Evolutionary conservation across 2,329 filamentous ascomycete genomes (phyloP), one percentile per base, ranked within the genome.

Genomic region (Talaromyces sp.): DNA sequence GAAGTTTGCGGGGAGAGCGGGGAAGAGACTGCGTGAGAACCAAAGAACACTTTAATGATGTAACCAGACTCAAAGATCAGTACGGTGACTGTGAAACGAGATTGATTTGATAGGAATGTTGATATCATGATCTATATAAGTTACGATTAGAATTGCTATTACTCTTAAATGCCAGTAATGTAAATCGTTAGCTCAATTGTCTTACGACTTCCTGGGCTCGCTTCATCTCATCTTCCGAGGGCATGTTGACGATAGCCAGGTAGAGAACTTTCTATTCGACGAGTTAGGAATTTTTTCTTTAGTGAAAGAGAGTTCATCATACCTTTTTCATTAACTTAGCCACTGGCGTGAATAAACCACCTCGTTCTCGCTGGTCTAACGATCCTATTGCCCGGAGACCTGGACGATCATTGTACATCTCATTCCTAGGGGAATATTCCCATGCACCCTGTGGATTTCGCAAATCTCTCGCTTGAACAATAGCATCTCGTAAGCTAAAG

Each of bases 171-270:
- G n/a, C n/a, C n/a, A n/a, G n/a, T n/a, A n/a, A 47, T 49, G 37
- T 11, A 36, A 29, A n/a, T 42, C 19, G 14, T 35, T 22, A 27
- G 16, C 10, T 17, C 24, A 43, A 35, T 32, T 42, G 52, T 24
- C 47, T 47, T 24, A 59, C 19, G 0, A 39, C 51, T 51, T 60
- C 43, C 2, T 53, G 48, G 16, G 65, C 65, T 19, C 55, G 53
- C 30, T 30, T 61, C 49, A 80, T 65, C 54, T 80, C 78, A 17
- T 73, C 70, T 10, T 76, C 71, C 0, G 67, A 69, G 1, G 80
- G 80, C 69, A 81, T 67, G 51, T 81, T 80, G 13, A 81, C 77
- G 51, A 82, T 75, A 66, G 80, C 75, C 49, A 82, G 56, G 57
- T 81, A 82, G 27, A 82, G 56, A 14, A 81, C 75, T 65, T 79